Evolutionary conservation across 2,329 filamentous ascomycete genomes (phyloP), one percentile per base, ranked within the genome.

Genomic region (Cadophora sp.): DNA sequence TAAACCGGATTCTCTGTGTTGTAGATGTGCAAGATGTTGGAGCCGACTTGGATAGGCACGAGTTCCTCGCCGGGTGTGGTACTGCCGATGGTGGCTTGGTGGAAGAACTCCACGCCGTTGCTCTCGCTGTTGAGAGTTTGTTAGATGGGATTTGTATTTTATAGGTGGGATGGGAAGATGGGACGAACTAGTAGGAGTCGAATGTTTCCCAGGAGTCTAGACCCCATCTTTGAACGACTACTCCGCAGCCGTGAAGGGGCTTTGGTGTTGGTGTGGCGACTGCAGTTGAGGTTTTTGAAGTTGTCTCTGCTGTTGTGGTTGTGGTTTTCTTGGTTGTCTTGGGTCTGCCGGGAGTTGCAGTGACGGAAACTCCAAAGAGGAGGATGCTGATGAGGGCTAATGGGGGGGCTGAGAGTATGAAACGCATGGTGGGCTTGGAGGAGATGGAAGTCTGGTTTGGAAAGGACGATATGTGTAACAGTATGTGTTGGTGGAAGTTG

Each of bases 181-280:
- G 36, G 18, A 43, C 30, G 41, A 48, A 64, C 62, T 64, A 64
- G 8, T 43, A 24, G 3, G 36, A 33, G n/a, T 64, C 62, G 8
- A 64, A 64, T 6, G 41, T 53, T 20, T 58, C 51, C n/a, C 30
- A 30, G 27, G 51, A 64, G 27, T 64, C 41, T 14, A 47, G 62
- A 20, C 62, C 55, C 62, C 62, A 64, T 36, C 62, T 43, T 59
- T 64, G 62, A n/a, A 64, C 53, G 43, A 48, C 43, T 51, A 59
- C 53, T 24, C 50, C 22, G 30, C 62, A 64, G 13, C 36, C 22
- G n/a, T 64, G 62, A n/a, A 59, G 53, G 3, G 62, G 7, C 33
- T 39, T 56, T 22, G 53, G 30, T 16, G 53, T 7, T 20, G 30
- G 53, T 13, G 53, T 55, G 27, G 27, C 51, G 30, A 55, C 16